phyloP scores from a whole-genome alignment of 106 monocot genomes.

The Apostasia ramifera region DNA sequence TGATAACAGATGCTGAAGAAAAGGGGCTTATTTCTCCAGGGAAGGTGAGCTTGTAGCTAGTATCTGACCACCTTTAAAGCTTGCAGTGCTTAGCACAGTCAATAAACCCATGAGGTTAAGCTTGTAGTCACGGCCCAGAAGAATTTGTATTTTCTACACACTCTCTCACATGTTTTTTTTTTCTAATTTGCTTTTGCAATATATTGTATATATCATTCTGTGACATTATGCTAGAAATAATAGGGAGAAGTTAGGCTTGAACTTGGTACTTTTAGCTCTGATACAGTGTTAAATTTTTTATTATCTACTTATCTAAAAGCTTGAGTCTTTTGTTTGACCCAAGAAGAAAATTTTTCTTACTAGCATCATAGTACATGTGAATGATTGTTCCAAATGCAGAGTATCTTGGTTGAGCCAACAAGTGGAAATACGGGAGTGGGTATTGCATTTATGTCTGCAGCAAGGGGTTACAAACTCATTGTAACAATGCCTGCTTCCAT shows the following conservation, averaged over 20 bases:
- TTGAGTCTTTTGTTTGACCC: too few relatives aligned
- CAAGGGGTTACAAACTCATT: slow-evolving; percentile 80
- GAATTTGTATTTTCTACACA: too few relatives aligned
- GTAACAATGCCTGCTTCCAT: slow-evolving; percentile 87
- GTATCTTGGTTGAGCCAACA: slow-evolving; percentile 78
- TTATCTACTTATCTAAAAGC: too few relatives aligned
- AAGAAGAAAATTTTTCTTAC: too few relatives aligned
- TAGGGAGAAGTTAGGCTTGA: too few relatives aligned
- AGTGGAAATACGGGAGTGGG: slow-evolving; percentile 87
- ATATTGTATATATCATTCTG: too few relatives aligned
- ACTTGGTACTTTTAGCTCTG: too few relatives aligned
- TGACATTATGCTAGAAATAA: too few relatives aligned
- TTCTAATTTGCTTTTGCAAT: neutral
- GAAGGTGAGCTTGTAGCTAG: slow-evolving; percentile 34
- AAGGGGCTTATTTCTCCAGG: slow-evolving; percentile 67
- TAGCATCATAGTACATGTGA: neutral
- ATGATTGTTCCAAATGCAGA: slow-evolving; percentile 32
- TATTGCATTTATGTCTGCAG: slow-evolving; percentile 88
- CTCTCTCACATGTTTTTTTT: neutral
- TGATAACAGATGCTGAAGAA: slow-evolving; percentile 93
- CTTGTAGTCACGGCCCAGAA: too few relatives aligned
- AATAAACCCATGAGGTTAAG: neutral
- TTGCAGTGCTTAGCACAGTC: neutral
- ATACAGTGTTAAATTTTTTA: too few relatives aligned
- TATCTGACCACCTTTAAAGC: neutral